Base-by-base conservation (phyloP, 805 yeast species). In the Kodamaea kaohsiungensis region DNA sequence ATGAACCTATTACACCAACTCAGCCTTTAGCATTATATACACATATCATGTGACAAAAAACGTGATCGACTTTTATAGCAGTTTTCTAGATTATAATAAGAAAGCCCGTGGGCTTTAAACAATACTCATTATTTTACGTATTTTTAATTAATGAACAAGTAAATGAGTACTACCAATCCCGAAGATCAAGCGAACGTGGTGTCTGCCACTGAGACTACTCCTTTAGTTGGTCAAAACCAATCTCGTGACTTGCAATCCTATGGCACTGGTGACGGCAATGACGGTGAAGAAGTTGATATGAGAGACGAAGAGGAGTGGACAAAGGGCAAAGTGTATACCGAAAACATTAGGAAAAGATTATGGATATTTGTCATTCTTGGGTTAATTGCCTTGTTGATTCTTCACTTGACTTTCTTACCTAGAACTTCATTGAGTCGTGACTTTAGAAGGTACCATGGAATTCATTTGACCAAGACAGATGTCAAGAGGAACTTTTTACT, bases 371-470 rank as follows among this genome's bases (percentile, higher is more conserved):
- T 78, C 47, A 64, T 73, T 0, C 64, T 83, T 18, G 88, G 89
- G 1, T 56, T 84, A 1, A 51, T 77, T 1, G 82, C 84, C 47
- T 69, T 84, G 37, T 63, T 83, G 13, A 74, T 81, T 2, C 84
- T 88, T 64, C 82, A 88, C 42, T 73, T 89, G 49, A 82, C 87
- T 0, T 91, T 91, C 65, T 74, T 91, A 13, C 97, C 97, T 1
- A 70, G 97, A 54, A 89, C 98, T 1, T 89, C 96, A 1, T 72
- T 90, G 16, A 83, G 88, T 49, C 74, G 96, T 59, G 97, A 92
- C 68, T 83, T 88, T 62, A 79, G 93, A 61, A 72, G 97, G 49
- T 67, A 89, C 59, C 89, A 90, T 68, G 85, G 86, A 33, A 78
- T 84, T 37, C 79, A 75, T 51, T 65, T 89, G 48, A 86, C 96